phyloP scores from a whole-genome alignment of 441 rosid species.

The Viola pubescens region DNA sequence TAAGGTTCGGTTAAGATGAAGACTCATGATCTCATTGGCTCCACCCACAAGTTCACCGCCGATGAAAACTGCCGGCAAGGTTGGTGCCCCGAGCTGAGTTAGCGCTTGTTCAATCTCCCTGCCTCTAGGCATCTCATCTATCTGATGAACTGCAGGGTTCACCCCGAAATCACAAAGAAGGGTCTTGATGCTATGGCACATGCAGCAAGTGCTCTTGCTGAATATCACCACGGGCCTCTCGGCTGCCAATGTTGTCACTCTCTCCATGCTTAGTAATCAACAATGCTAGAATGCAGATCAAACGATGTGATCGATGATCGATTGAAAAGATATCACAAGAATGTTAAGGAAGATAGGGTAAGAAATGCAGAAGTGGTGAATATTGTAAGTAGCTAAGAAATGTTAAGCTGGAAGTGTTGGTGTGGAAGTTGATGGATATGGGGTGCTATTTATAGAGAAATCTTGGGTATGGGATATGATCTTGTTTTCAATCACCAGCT shows the following conservation, averaged over 20 bases:
- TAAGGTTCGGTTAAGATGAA: constrained; percentile 59
- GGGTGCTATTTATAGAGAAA: not conserved
- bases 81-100: constrained; percentile 43
- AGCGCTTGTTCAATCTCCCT: constrained; percentile 66
- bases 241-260: constrained; percentile 39
- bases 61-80: constrained; percentile 64
- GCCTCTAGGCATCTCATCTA: constrained; percentile 54
- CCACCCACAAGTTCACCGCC: constrained; percentile 78
- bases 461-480: constrained; percentile 23
- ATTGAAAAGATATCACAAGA: not conserved
- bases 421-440: constrained; percentile 8
- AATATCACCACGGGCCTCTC: constrained; percentile 79
- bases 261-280: constrained; percentile 38
- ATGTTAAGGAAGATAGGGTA: not conserved
- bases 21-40: constrained; percentile 64
- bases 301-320: not conserved
- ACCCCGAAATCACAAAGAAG: constrained; percentile 63
- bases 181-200: constrained; percentile 67
- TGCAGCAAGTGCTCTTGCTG: constrained; percentile 64
- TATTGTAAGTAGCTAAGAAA: not conserved
- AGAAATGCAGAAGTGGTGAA: not conserved
- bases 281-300: not conserved
- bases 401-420: not conserved
- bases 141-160: constrained; percentile 50
- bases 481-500: not conserved